Percentiles rank a stretch among this genome's conserved stretches.
These are phyloP conservation scores for Eucalyptus fibrosa DNA, from an alignment of 345 rosid genomes.

Conservation along the genomic window DNA sequence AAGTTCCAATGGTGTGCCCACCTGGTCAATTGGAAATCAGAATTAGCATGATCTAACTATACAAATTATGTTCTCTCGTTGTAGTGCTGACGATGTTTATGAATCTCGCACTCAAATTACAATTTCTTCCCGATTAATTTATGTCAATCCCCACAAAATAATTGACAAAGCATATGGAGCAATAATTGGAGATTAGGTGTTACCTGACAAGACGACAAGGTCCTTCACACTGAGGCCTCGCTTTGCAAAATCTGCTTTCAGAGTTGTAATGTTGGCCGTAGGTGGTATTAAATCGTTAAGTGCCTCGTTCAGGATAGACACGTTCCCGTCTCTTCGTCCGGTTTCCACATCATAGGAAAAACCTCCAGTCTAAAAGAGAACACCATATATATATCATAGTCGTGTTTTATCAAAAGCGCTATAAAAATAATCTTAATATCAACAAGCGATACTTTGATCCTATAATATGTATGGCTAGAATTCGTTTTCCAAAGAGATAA, in stretches of 20 bases:
- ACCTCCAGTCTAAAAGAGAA: constrained; percentile 13
- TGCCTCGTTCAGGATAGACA: constrained; percentile 20
- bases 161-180: background rate
- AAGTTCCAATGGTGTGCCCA: constrained; percentile 54
- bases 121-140: background rate
- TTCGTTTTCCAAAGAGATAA: background rate
- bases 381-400: too few relatives aligned
- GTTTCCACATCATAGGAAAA: constrained; percentile 38
- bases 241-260: constrained; percentile 7
- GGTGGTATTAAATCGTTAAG: constrained; percentile 17
- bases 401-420: background rate
- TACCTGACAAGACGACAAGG: constrained; percentile 53
- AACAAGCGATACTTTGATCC: background rate
- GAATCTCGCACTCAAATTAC: background rate
- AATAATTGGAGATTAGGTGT: background rate
- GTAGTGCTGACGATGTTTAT: background rate
- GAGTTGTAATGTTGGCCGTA: constrained; percentile 10
- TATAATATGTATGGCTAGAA: background rate
- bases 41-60: background rate
- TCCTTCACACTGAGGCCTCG: constrained; percentile 38
- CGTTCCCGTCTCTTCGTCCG: constrained; percentile 60
- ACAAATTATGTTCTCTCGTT: background rate
- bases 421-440: background rate
- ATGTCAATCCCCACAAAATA: background rate
- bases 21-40: constrained; percentile 6